Evolutionary conservation across 164 flowering plant genomes (phyloP), one percentile per base, ranked within the genome.

Genomic region (Macadamia integrifolia): DNA sequence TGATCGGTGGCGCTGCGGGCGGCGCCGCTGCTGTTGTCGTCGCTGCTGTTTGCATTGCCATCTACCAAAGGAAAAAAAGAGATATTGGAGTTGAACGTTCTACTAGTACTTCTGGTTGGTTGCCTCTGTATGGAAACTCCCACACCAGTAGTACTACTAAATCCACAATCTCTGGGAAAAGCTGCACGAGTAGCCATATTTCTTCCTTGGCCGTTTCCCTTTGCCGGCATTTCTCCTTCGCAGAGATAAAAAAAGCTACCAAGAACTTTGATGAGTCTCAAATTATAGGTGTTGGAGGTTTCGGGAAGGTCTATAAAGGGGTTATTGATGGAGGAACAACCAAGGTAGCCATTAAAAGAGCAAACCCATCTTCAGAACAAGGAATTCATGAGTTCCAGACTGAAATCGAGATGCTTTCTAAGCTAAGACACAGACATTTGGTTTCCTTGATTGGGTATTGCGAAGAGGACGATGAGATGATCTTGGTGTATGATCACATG

Each of bases 351-450:
- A 82, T 88, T 10, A 88, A 88, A 69, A 79, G 89, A 77, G 78
- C 92, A 23, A 88, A 86, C 75, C 92, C 90, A 0, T 80, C 84
- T 58, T 86, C 92, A 1, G 84, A 83, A 49, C 90, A 88, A 74
- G 92, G 88, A 15, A 75, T 81, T 43, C 65, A 82, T 35, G 90
- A 88, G 71, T 88, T 88, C 73, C 72, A 75, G 61, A 86, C 92
- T 0, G 90, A 88, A 63, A 85, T 85, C 30, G 88, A 83, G 76
- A 80, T 81, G 85, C 88, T 85, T 40, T 85, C 88, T 0, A 85
- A 83, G 76, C 70, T 85, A 49, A 80, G 88, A 68, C 88, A 85
- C 73, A 72, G 76, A 72, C 86, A 85, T 74, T 76, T 83, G 31
- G 86, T 85, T 12, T 85, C 88, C 11, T 64, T 85, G 58, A 85